phyloP scores from a whole-genome alignment of 306 rosid genomes.

The Quercus bicolor region DNA sequence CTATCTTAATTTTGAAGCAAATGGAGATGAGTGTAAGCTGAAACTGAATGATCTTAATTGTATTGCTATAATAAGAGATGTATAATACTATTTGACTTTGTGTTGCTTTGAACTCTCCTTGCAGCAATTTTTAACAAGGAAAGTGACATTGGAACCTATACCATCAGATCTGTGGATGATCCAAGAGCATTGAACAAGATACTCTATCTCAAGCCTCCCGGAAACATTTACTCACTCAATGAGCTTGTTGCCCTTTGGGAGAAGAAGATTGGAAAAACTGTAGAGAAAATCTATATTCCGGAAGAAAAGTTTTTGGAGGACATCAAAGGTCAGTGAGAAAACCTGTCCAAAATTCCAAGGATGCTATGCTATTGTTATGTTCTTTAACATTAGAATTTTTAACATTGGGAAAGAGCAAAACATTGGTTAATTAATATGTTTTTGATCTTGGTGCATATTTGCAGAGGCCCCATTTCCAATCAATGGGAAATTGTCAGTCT shows the following conservation, averaged over 20 bases:
- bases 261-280: conserved; percentile 73
- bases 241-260: conserved; percentile 86
- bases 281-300: conserved; percentile 52
- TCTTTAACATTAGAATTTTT: background rate
- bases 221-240: conserved; percentile 65
- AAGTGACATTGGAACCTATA: conserved; percentile 74
- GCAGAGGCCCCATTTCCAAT: conserved; percentile 75
- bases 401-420: too few species aligned
- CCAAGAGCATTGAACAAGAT: conserved; percentile 82
- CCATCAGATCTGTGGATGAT: conserved; percentile 84
- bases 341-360: background rate
- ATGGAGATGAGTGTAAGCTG: background rate
- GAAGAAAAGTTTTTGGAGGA: conserved; percentile 74
- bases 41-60: background rate
- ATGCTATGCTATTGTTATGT: background rate
- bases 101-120: background rate
- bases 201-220: conserved; percentile 66
- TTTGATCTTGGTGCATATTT: background rate
- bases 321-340: conserved; percentile 47
- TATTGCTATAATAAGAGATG: background rate
- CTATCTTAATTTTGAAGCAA: background rate
- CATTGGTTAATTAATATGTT: background rate
- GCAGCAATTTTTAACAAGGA: conserved; percentile 73
- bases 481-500: conserved; percentile 53
- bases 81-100: background rate